Conservation (phyloP, 2,329 filamentous ascomycete genomes). For the Coleophoma crateriformis region DNA sequence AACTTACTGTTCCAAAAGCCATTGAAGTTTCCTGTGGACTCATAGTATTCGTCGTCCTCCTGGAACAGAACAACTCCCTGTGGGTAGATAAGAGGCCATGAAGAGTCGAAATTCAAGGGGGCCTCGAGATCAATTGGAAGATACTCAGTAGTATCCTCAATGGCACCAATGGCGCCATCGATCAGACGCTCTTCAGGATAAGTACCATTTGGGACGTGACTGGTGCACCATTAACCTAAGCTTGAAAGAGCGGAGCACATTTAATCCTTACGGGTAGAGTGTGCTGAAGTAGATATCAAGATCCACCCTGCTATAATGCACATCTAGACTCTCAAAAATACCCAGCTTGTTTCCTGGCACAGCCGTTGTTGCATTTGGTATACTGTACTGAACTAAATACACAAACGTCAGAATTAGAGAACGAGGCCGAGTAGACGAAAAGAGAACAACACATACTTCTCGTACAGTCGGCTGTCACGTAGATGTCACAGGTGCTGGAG, state of each 20-base stretch:
- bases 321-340: constrained; percentile 38
- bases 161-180: constrained; percentile 32
- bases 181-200: constrained; percentile 31
- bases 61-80: constrained; percentile 42
- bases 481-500: constrained; percentile 15
- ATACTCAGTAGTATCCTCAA: constrained; percentile 12
- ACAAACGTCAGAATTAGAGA: neutral
- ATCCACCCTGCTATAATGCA: constrained; percentile 38
- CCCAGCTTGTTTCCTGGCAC: constrained; percentile 36
- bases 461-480: constrained; percentile 18
- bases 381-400: constrained; percentile 33
- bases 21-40: constrained; percentile 11
- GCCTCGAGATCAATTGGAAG: constrained; percentile 27
- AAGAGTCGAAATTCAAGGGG: constrained; percentile 38
- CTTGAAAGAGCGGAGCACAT: neutral
- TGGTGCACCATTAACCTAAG: constrained; percentile 5
- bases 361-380: constrained; percentile 29
- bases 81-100: constrained; percentile 41
- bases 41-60: constrained; percentile 21
- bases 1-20: constrained; percentile 41
- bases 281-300: constrained; percentile 34
- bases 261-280: constrained; percentile 21
- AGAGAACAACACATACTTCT: constrained; percentile 14
- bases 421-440: neutral
- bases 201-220: constrained; percentile 33